A percentile compares a stretch with the other conserved stretches of the same genome.
phyloP scores from a whole-genome alignment of 176 grass and related monocot genomes.

The Oryza glaberrima region DNA sequence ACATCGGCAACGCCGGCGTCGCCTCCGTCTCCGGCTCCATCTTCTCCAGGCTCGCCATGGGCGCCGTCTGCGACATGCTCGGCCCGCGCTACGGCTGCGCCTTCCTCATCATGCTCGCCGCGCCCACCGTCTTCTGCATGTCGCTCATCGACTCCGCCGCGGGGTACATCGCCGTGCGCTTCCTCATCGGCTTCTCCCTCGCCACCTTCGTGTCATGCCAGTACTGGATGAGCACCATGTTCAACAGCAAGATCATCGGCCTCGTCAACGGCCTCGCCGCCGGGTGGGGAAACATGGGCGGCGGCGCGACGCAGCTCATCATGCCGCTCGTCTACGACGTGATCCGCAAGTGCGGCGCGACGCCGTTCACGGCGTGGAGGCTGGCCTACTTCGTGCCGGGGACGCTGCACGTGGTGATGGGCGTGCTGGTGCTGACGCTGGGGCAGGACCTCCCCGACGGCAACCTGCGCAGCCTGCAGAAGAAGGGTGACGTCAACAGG shows the following conservation, averaged over 20 bases:
- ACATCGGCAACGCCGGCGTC: slow-evolving; percentile 87
- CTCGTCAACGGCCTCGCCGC: slow-evolving; percentile 62
- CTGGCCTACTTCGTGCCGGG: slow-evolving; percentile 84
- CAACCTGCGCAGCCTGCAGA: slow-evolving; percentile 65
- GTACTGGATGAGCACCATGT: slow-evolving; percentile 98
- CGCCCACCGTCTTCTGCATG: slow-evolving; percentile 86
- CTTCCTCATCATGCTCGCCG: slow-evolving; percentile 79
- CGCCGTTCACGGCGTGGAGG: slow-evolving; percentile 67
- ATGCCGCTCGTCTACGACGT: slow-evolving; percentile 85
- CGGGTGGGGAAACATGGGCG: slow-evolving; percentile 90
- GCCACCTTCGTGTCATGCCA: slow-evolving; percentile 89
- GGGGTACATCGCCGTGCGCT: slow-evolving; percentile 62
- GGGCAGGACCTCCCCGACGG: slow-evolving; percentile 90
- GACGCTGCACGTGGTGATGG: slow-evolving; percentile 63
- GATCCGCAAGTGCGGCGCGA: slow-evolving; percentile 59
- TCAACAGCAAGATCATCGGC: slow-evolving; percentile 85
- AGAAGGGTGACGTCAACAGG: slow-evolving; percentile 59
- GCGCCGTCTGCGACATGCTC: slow-evolving; percentile 71
- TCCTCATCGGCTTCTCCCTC: slow-evolving; percentile 82
- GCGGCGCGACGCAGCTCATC: slow-evolving; percentile 88
- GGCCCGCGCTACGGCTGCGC: slow-evolving; percentile 83
- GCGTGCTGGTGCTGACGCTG: slow-evolving; percentile 64
- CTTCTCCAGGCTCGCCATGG: slow-evolving; percentile 88
- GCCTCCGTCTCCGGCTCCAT: slow-evolving; percentile 88
- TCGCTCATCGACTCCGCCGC: slow-evolving; percentile 47